Evolutionary conservation across 768 basidiomycete species (phyloP).

Genomic region (Agrocybe pediades): DNA sequence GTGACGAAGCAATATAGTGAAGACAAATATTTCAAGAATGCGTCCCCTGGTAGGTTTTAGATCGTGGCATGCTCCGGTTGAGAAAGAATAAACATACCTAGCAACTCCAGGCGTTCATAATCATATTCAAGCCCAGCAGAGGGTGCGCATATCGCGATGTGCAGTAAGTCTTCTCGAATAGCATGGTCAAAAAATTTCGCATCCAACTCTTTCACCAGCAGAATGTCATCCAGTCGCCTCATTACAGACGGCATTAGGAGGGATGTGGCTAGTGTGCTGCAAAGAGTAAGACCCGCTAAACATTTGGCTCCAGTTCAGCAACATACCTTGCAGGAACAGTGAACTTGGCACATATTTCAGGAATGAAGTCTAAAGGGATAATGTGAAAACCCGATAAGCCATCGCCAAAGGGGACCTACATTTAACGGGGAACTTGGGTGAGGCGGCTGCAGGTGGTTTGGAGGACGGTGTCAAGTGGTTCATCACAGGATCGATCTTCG

Average conservation of each 20-base stretch:
- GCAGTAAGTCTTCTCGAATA: constrained; percentile 63
- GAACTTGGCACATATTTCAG: constrained; percentile 76
- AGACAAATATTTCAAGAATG: constrained; percentile 79
- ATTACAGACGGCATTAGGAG: constrained; percentile 76
- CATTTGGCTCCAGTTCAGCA: background rate
- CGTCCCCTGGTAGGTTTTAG: constrained; percentile 56
- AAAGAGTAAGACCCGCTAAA: background rate
- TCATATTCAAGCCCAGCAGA: constrained; percentile 70
- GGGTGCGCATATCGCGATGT: constrained; percentile 69
- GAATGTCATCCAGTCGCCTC: constrained; percentile 68
- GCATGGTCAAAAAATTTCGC: constrained; percentile 61
- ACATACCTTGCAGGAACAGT: constrained; percentile 71
- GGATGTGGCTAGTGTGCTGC: constrained; percentile 67
- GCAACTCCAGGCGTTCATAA: constrained; percentile 84
- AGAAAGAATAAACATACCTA: constrained; percentile 49
- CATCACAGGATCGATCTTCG: constrained; percentile 45
- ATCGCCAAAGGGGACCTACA: constrained; percentile 43
- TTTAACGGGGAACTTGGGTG: constrained; percentile 52
- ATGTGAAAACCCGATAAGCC: background rate
- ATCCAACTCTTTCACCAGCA: constrained; percentile 81
- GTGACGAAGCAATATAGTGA: constrained; percentile 76
- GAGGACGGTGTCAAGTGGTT: constrained; percentile 65
- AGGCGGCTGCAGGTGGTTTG: constrained; percentile 36
- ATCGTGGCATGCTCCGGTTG: constrained; percentile 6
- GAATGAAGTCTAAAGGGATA: constrained; percentile 65